These are phyloP conservation scores for Penicillium ucsense DNA, from an alignment of 495 filamentous ascomycete species.

Conservation along the genomic window DNA sequence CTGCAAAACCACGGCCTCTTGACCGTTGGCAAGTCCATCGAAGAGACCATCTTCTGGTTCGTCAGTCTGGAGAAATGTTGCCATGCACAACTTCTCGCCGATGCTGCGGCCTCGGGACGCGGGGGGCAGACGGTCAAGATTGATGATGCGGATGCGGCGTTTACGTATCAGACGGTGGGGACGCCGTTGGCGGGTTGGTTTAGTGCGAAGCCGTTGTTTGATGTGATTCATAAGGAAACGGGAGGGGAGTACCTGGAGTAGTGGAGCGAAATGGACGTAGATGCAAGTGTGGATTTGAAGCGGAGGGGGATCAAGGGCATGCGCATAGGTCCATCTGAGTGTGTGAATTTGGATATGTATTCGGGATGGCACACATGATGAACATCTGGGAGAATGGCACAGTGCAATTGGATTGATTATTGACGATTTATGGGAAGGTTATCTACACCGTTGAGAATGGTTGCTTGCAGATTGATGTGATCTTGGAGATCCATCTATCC, in stretches of 20 bases:
- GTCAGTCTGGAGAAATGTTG: constrained; percentile 65
- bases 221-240: constrained; percentile 58
- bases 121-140: constrained; percentile 59
- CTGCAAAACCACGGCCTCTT: constrained; percentile 62
- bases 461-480: no score
- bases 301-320: no score
- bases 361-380: no score
- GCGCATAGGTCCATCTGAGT: no score
- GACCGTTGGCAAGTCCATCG: constrained; percentile 46
- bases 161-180: constrained; percentile 59
- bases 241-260: constrained; percentile 47
- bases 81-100: constrained; percentile 64
- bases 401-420: no score
- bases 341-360: no score
- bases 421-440: no score
- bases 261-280: neutral
- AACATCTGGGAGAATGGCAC: no score
- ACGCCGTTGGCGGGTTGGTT: constrained; percentile 57
- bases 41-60: constrained; percentile 65
- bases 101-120: constrained; percentile 59
- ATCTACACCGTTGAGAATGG: no score
- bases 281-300: no score
- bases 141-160: constrained; percentile 54
- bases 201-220: constrained; percentile 63
- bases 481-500: no score